Percentiles rank a stretch among this genome's conserved stretches.
These are phyloP conservation scores for Nannizziopsis arthrosporioides DNA, from an alignment of 2,329 filamentous ascomycete species.

Conservation along the genomic window DNA sequence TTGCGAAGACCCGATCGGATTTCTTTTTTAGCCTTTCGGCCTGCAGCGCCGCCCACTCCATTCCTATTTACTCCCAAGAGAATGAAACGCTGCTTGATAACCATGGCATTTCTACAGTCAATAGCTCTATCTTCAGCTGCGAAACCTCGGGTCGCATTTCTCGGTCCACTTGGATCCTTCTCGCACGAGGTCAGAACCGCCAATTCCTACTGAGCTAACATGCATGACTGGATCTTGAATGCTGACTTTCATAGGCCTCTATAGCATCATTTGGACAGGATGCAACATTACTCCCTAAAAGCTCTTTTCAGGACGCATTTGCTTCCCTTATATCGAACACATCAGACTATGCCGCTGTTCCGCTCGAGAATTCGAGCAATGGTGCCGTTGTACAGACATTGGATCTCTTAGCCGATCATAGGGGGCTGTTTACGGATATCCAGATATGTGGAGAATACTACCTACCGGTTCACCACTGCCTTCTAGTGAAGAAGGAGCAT, in stretches of 20 bases:
- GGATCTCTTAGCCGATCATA: constrained; percentile 71
- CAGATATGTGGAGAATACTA: constrained; percentile 74
- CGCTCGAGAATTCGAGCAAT: constrained; percentile 93
- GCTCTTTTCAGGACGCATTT: constrained; percentile 56
- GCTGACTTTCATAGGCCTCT: constrained; percentile 37
- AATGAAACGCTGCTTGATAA: constrained; percentile 2
- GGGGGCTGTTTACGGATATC: constrained; percentile 53
- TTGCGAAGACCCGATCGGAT: no score
- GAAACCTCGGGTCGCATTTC: constrained; percentile 39
- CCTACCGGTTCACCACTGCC: constrained; percentile 75
- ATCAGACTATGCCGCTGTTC: constrained; percentile 66
- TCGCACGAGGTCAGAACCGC: constrained; percentile 51
- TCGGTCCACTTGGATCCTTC: constrained; percentile 55
- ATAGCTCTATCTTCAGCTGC: constrained; percentile 5
- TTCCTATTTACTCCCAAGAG: not conserved
- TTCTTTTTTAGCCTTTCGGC: no score
- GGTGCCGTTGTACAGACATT: constrained; percentile 83
- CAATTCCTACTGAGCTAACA: not conserved
- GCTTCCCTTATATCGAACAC: constrained; percentile 56
- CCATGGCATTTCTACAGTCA: constrained; percentile 9
- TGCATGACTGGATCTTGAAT: constrained; percentile 6
- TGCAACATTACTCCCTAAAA: constrained; percentile 24
- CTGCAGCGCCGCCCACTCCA: not conserved
- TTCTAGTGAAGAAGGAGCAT: constrained; percentile 45
- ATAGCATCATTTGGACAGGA: constrained; percentile 39